Evolutionary conservation across 2,329 filamentous ascomycete species (phyloP), one percentile per base, ranked within the genome.

Genomic region (Plectosphaerella sp.): DNA sequence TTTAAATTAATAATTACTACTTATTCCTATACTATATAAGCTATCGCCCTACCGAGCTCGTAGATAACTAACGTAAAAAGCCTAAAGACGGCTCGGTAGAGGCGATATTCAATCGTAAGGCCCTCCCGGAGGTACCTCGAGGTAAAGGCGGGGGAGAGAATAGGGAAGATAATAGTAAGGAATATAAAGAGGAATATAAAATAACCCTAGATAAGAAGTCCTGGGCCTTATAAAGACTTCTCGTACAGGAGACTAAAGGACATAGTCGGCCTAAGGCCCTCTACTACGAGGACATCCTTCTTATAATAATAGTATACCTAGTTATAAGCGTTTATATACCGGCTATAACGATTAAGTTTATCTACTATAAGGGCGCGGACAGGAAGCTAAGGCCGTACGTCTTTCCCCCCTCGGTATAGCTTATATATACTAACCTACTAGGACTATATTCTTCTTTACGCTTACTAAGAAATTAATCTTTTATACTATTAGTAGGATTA

Each of bases 321-420:
- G 49, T 54, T 2, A 65, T 58, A 3, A 52, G 58, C 18, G 45
- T 25, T 56, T 49, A 16, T n/a, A 50, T 64, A 2, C 50, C 57
- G 14, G 57, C 57, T 1, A 68, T 68, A 47, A 57, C 62, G 5
- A 56, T 68, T 15, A 66, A 63, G 52, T 65, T 66, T 22, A 61
- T 64, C 20, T 36, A 67, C 47, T 48, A 67, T 28, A 69, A 68
- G 45, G 59, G 61, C 15, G 55, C 55, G 25, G 45, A 68, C 12
- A 62, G 61, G 3, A 64, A 62, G 49, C 64, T 57, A 6, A 67
- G 61, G 52, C 65, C 55, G 52, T 68, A 53, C 35, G 50, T 62
- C 33, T 22, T 45, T 18, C 14, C 16, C 28, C 18, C 28, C 28
- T 36, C n/a, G n/a, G n/a, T n/a, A n/a, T n/a, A n/a, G n/a, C n/a